These are phyloP conservation scores for Pseudogymnoascus destructans DNA, from an alignment of 2,329 filamentous ascomycete species.

Conservation along the genomic window DNA sequence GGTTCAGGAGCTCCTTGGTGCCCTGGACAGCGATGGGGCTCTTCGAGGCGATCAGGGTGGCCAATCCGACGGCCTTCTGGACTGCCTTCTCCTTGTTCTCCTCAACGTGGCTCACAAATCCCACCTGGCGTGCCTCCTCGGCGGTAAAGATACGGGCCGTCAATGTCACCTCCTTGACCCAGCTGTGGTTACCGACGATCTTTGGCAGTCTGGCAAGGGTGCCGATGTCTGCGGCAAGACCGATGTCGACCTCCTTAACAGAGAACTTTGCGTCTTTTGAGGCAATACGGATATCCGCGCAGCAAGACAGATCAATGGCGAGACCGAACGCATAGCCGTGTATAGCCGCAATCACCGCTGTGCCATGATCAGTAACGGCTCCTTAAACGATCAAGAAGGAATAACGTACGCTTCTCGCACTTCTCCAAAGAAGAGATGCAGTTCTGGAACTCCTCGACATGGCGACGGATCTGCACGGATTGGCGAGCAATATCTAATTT, in stretches of 20 bases:
- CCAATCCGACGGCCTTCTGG: constrained; percentile 48
- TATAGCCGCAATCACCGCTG: constrained; percentile 68
- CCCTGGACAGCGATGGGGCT: constrained; percentile 79
- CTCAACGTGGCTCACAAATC: constrained; percentile 55
- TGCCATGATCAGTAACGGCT: not conserved
- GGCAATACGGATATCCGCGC: constrained; percentile 58
- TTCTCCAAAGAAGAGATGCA: constrained; percentile 64
- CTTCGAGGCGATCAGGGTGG: constrained; percentile 57
- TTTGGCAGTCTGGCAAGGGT: constrained; percentile 63
- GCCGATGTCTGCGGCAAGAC: constrained; percentile 66
- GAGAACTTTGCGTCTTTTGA: constrained; percentile 47
- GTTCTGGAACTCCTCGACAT: constrained; percentile 69
- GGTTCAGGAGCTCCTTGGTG: constrained; percentile 79
- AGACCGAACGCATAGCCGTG: constrained; percentile 70
- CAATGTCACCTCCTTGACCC: constrained; percentile 68
- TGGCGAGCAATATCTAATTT: constrained; percentile 48
- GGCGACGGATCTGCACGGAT: constrained; percentile 47
- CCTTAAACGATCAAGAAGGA: not conserved
- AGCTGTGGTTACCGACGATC: constrained; percentile 54
- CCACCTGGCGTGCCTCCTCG: constrained; percentile 55
- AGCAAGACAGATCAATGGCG: constrained; percentile 59
- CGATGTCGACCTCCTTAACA: constrained; percentile 75
- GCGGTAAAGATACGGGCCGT: constrained; percentile 57
- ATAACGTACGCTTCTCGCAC: constrained; percentile 68
- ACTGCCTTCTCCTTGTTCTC: constrained; percentile 51